Evolutionary conservation across 345 rosid genomes (phyloP).

Genomic region (Pseudoturritis turrita): DNA sequence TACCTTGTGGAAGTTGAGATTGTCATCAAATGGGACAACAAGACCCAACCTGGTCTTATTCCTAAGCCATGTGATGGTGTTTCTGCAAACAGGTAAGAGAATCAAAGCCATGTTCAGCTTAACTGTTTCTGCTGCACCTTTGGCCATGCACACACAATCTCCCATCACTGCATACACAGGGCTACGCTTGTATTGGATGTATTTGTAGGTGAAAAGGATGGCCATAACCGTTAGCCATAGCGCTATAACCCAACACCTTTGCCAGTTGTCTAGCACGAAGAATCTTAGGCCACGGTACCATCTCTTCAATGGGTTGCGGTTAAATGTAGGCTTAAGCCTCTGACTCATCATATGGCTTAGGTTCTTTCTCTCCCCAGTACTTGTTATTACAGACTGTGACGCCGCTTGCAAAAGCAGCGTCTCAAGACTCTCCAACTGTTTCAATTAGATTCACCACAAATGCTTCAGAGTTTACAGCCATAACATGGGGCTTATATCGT

Average conservation of each 20-base stretch:
- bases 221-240: conserved; percentile 60
- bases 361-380: conserved; percentile 57
- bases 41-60: conserved; percentile 59
- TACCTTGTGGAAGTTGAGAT: conserved; percentile 86
- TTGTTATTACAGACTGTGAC: conserved; percentile 37
- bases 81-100: conserved; percentile 67
- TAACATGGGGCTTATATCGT: no score
- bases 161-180: conserved; percentile 66
- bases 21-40: conserved; percentile 80
- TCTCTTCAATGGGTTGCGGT: conserved; percentile 46
- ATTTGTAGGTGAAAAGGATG: conserved; percentile 57
- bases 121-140: conserved; percentile 73
- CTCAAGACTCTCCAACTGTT: conserved; percentile 66
- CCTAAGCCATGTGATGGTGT: conserved; percentile 83
- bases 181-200: conserved; percentile 41
- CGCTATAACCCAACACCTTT: conserved; percentile 66
- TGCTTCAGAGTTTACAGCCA: not conserved
- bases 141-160: conserved; percentile 63
- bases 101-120: conserved; percentile 81
- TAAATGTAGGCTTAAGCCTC: conserved; percentile 54
- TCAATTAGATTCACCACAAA: conserved; percentile 12
- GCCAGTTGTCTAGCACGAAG: conserved; percentile 68
- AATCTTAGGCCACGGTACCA: conserved; percentile 39
- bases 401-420: conserved; percentile 59
- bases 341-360: conserved; percentile 77